Percentiles rank a stretch among this genome's conserved stretches.
These are phyloP conservation scores for Fusarium palustre DNA, from an alignment of 2,329 filamentous ascomycete species.

Conservation along the genomic window DNA sequence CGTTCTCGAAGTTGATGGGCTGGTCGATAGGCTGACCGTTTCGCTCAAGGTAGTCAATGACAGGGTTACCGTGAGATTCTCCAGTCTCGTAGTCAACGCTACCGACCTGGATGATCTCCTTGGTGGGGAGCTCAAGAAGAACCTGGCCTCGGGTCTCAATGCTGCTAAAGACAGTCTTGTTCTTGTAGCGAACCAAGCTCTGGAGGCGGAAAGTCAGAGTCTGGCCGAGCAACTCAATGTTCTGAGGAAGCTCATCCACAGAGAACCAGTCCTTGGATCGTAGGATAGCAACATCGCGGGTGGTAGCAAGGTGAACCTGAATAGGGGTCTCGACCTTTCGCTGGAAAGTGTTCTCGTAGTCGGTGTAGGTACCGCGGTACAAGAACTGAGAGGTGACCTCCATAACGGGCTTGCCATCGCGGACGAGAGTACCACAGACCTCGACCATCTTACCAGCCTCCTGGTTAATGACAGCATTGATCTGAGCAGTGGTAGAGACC, in stretches of 20 bases:
- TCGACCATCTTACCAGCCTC: conserved; percentile 99
- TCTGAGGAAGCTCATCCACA: conserved; percentile 74
- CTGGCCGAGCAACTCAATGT: conserved; percentile 89
- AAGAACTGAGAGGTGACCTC: conserved; percentile 98
- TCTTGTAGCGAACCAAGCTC: conserved; percentile 93
- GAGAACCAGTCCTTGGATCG: conserved; percentile 99
- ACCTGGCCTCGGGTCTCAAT: conserved; percentile 95
- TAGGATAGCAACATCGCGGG: conserved; percentile 92
- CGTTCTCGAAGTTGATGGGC: conserved; percentile 95
- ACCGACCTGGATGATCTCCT: conserved; percentile 97
- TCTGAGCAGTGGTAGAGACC: conserved; percentile 90
- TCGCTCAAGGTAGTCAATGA: conserved; percentile 94
- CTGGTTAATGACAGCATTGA: conserved; percentile 98
- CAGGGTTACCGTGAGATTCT: conserved; percentile 92
- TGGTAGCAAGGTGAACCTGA: conserved; percentile 87
- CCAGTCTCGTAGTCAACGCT: conserved; percentile 96
- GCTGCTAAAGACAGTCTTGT: conserved; percentile 88
- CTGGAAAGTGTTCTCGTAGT: conserved; percentile 99
- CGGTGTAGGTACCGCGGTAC: conserved; percentile 91
- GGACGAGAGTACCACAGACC: conserved; percentile 95
- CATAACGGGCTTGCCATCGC: conserved; percentile 89
- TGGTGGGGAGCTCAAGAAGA: conserved; percentile 91
- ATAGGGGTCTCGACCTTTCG: conserved; percentile 96
- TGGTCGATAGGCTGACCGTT: conserved; percentile 94
- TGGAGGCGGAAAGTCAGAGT: conserved; percentile 96